A percentile compares a stretch with the other conserved stretches of the same genome.
phyloP scores from a whole-genome alignment of 2,329 filamentous ascomycete species.

The Monilinia vaccinii-corymbosi region DNA sequence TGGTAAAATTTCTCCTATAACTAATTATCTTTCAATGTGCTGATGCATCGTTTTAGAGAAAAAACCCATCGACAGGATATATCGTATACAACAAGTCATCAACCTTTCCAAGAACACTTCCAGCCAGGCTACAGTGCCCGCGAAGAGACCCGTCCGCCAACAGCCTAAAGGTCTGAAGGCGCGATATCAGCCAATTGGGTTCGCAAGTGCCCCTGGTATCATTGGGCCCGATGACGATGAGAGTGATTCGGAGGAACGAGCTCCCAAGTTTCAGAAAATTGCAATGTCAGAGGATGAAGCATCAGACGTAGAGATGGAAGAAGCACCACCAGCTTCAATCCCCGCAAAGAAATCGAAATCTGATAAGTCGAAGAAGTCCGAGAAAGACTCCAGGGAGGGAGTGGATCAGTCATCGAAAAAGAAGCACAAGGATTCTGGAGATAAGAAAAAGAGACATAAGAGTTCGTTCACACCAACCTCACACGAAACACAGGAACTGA shows the following conservation, averaged over 20 bases:
- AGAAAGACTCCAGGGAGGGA: conserved; percentile 9
- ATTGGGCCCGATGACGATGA: conserved; percentile 28
- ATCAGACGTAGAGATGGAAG: conserved; percentile 18
- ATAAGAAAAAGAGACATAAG: conserved; percentile 19
- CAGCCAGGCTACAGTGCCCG: conserved; percentile 34
- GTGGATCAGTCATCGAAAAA: conserved; percentile 16
- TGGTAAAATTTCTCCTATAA: conserved; percentile 32
- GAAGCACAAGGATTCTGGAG: conserved; percentile 18
- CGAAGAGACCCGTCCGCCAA: conserved; percentile 45
- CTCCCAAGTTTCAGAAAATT: conserved; percentile 2
- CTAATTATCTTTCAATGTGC: neutral
- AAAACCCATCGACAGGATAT: conserved; percentile 43
- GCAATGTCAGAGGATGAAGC: neutral
- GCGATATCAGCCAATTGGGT: conserved; percentile 59
- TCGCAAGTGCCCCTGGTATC: conserved; percentile 36
- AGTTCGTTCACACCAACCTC: conserved; percentile 11
- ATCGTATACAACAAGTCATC: conserved; percentile 57
- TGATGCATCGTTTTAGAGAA: conserved; percentile 14
- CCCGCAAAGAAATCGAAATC: conserved; percentile 5
- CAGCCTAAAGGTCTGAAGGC: conserved; percentile 61
- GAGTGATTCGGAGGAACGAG: conserved; percentile 17
- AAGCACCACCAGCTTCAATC: conserved; percentile 11
- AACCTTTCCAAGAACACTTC: conserved; percentile 33
- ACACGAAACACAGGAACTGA: neutral
- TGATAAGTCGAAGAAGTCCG: conserved; percentile 6